phyloP scores from a whole-genome alignment of 768 basidiomycete species.

The Lentinula lateritia region DNA sequence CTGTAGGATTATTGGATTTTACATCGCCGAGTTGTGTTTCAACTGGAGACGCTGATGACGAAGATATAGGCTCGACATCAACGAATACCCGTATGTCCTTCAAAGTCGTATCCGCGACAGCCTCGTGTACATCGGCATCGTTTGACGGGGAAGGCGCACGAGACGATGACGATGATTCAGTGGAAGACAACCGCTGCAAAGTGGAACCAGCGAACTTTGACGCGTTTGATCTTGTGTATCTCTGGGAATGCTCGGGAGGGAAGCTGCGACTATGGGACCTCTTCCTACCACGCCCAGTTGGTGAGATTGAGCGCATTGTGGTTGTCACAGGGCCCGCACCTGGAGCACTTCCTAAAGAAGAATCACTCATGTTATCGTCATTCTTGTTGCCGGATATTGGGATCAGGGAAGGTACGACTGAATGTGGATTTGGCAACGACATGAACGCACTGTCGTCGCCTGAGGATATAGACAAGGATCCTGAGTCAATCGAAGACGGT shows the following conservation, averaged over 20 bases:
- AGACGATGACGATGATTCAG: neutral
- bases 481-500: conserved; percentile 3
- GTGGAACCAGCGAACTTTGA: neutral
- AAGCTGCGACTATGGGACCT: conserved; percentile 6
- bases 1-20: neutral
- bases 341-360: conserved; percentile 4
- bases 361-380: neutral
- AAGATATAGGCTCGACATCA: neutral
- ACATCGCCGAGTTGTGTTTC: neutral
- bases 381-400: neutral
- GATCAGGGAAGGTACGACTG: too few species aligned
- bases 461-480: conserved; percentile 1
- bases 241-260: neutral
- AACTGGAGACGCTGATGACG: neutral
- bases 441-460: neutral
- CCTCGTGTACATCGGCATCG: neutral
- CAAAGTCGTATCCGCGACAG: neutral
- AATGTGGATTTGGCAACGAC: neutral
- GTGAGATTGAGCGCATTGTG: neutral
- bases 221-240: neutral
- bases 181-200: neutral
- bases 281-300: neutral
- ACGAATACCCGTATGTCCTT: neutral
- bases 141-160: neutral
- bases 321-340: neutral